phyloP scores from a whole-genome alignment of 2,329 filamentous ascomycete genomes.

The Arthrobotrys conoides region DNA sequence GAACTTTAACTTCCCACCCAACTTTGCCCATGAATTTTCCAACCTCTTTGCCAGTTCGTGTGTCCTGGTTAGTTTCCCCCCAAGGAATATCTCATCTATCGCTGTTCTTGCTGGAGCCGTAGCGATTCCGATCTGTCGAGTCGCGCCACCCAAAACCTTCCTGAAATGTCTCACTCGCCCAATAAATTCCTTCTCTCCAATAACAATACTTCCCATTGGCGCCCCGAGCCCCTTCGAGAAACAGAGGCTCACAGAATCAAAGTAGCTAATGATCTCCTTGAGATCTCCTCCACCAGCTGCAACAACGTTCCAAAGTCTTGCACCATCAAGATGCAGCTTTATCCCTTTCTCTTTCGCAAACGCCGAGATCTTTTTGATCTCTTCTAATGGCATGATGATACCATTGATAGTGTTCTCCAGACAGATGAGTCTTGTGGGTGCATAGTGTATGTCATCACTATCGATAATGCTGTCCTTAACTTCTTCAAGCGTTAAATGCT shows the following conservation, averaged over 20 bases:
- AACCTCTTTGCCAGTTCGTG: constrained; percentile 77
- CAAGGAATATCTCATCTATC: constrained; percentile 83
- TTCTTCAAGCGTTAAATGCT: constrained; percentile 69
- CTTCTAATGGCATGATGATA: constrained; percentile 66
- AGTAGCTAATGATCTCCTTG: constrained; percentile 65
- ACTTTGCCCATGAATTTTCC: constrained; percentile 76
- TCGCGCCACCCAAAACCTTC: constrained; percentile 84
- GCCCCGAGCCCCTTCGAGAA: constrained; percentile 73
- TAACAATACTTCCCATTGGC: constrained; percentile 69
- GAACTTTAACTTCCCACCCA: constrained; percentile 78
- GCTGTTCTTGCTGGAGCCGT: constrained; percentile 82
- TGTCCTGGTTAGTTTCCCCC: constrained; percentile 74
- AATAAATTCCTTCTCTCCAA: constrained; percentile 58
- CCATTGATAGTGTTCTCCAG: constrained; percentile 68
- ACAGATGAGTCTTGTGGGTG: constrained; percentile 68
- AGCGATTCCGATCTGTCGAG: constrained; percentile 82
- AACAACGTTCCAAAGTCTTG: constrained; percentile 71
- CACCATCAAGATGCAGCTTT: constrained; percentile 71
- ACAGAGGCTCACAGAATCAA: constrained; percentile 70
- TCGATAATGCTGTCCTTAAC: constrained; percentile 65
- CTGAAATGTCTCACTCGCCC: constrained; percentile 66
- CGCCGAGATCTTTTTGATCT: constrained; percentile 65
- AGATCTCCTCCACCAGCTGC: constrained; percentile 67
- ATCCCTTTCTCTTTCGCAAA: constrained; percentile 67
- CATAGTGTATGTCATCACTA: constrained; percentile 68